Evolutionary conservation across 352 stramenopile genomes (phyloP).

Genomic region (Peronospora destructor): DNA sequence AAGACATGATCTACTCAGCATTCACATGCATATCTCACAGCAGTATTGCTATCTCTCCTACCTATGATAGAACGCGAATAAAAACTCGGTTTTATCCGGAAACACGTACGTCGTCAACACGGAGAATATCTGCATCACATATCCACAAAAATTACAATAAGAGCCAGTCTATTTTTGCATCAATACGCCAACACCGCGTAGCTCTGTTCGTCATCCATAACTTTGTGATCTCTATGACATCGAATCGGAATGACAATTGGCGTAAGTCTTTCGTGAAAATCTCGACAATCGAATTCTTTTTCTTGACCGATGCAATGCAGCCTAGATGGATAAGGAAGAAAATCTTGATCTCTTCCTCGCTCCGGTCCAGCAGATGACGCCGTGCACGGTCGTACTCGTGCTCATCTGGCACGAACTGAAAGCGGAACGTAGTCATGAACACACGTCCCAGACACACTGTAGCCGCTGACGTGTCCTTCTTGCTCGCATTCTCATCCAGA

Average conservation of each 20-base stretch:
- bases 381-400: constrained; percentile 48
- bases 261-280: constrained; percentile 76
- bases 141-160: constrained; percentile 3
- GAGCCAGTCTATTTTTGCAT: neutral
- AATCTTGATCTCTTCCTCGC: constrained; percentile 58
- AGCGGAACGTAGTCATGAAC: constrained; percentile 82
- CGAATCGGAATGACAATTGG: constrained; percentile 69
- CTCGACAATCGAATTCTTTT: constrained; percentile 73
- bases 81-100: constrained; percentile 73
- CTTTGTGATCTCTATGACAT: constrained; percentile 63
- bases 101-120: constrained; percentile 81
- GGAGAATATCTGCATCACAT: constrained; percentile 49
- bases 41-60: constrained; percentile 6
- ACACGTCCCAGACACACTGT: constrained; percentile 61
- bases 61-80: constrained; percentile 82
- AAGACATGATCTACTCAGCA: neutral
- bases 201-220: constrained; percentile 7
- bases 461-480: constrained; percentile 51
- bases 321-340: constrained; percentile 75
- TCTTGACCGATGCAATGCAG: constrained; percentile 68
- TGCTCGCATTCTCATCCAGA: constrained; percentile 49
- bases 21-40: neutral
- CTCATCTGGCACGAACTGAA: constrained; percentile 69
- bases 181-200: neutral
- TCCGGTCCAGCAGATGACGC: constrained; percentile 47